Evolutionary conservation across 2,329 filamentous ascomycete genomes (phyloP), one percentile per base, ranked within the genome.

Genomic region (Diaporthe sp.): DNA sequence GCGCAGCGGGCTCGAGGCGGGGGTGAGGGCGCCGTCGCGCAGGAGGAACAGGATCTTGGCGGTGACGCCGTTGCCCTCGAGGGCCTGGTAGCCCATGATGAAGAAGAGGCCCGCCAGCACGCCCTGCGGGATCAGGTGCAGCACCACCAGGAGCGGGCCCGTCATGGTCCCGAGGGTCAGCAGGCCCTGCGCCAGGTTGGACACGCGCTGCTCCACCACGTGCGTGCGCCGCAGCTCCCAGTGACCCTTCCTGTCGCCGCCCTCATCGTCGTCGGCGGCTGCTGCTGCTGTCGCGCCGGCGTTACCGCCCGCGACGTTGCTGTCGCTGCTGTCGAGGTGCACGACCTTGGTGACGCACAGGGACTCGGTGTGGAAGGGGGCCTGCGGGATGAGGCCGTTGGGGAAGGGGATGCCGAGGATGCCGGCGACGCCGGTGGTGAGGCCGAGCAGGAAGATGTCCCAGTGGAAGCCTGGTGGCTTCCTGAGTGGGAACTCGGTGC

Each of bases 391-490:
- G 39, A 96, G 90, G 44, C 94, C 94, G 82, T 96, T 96, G 71
- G 94, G 94, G 79, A 95, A 95, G 1, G 94, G 94, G 15, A 96
- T 88, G 22, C 94, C 94, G 19, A 96, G 87, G 37, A 96, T 87
- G 15, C 94, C 94, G 4, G 93, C 92, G 1, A 96, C 84, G 68
- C 93, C 93, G 0, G 94, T 96, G 1, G 94, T 96, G 39, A 95
- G 85, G 6, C 94, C 94, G 0, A 96, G 91, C 42, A 96, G 90
- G 84, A 95, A 96, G 53, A 96, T 83, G 79, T 96, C 94, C 94
- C 94, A 96, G 84, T 96, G 94, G 81, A 96, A 96, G 19, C 94
- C 94, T 60, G 94, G 93, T 4, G 94, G 94, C 80, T 96, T 96
- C 31, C 90, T 89, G 15, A 96, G 90, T 1, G 94, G 94, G 77